phyloP scores from a whole-genome alignment of 1,139 yeast species.

The Geotrichum europaeum region DNA sequence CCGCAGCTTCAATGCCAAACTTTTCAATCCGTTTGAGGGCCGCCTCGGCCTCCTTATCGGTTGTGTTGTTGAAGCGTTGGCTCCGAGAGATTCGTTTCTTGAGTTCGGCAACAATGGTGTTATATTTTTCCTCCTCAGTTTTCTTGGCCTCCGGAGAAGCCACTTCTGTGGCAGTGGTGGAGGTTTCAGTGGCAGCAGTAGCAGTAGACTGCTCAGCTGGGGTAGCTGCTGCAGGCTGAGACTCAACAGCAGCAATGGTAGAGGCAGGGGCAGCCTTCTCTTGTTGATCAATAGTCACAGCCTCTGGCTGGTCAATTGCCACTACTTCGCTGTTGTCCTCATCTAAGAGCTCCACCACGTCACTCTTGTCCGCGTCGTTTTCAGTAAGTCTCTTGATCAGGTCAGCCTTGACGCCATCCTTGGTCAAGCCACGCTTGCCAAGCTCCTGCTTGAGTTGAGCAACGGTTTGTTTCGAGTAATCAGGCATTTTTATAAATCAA shows the following conservation, averaged over 20 bases:
- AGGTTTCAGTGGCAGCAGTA: slow-evolving; percentile 19
- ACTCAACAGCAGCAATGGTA: slow-evolving; percentile 18
- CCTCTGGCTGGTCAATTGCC: slow-evolving; percentile 12
- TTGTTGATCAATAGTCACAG: slow-evolving; percentile 16
- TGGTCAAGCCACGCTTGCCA: slow-evolving; percentile 59
- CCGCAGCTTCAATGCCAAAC: slow-evolving; percentile 59
- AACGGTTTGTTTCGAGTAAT: slow-evolving; percentile 64
- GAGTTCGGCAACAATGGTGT: slow-evolving; percentile 55
- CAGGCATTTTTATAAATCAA: slow-evolving; percentile 42
- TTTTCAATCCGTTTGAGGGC: slow-evolving; percentile 62
- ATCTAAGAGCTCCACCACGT: slow-evolving; percentile 22
- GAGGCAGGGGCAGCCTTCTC: slow-evolving; percentile 19
- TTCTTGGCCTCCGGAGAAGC: slow-evolving; percentile 33
- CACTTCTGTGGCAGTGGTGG: slow-evolving; percentile 16
- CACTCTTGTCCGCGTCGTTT: slow-evolving; percentile 27
- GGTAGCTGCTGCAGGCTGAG: slow-evolving; percentile 12
- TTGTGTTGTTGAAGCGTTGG: slow-evolving; percentile 58
- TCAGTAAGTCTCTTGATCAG: slow-evolving; percentile 58
- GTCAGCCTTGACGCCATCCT: slow-evolving; percentile 80
- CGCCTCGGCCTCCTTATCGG: slow-evolving; percentile 43
- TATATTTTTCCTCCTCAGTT: slow-evolving; percentile 21
- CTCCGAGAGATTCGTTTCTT: slow-evolving; percentile 66
- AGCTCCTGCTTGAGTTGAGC: slow-evolving; percentile 78
- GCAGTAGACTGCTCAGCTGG: neutral
- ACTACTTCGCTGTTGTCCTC: slow-evolving; percentile 23